phyloP scores from a whole-genome alignment of 2,329 filamentous ascomycete species.

The Drechslera avenae region DNA sequence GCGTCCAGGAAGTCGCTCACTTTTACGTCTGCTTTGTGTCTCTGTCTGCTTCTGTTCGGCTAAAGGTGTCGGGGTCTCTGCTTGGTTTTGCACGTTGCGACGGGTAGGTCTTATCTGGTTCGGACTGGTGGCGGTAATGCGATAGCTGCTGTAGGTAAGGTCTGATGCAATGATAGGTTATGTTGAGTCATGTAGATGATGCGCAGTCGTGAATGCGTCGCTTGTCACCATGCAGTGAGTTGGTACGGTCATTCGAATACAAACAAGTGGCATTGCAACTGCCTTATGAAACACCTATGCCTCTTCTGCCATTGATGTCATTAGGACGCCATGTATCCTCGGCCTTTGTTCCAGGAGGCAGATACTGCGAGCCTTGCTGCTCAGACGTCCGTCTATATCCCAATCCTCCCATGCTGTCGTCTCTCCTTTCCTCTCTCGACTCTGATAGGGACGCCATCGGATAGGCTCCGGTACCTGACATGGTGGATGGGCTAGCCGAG shows the following conservation, averaged over 20 bases:
- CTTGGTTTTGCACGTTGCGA: slow-evolving; percentile 40
- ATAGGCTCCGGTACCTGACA: slow-evolving; percentile 42
- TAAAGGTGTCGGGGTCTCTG: slow-evolving; percentile 31
- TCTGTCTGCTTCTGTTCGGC: slow-evolving; percentile 33
- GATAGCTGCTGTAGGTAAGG: slow-evolving; percentile 36
- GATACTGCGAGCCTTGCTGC: slow-evolving; percentile 58
- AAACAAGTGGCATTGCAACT: slow-evolving; percentile 6
- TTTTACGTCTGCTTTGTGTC: slow-evolving; percentile 38
- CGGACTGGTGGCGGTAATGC: slow-evolving; percentile 36
- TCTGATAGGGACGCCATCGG: slow-evolving; percentile 31
- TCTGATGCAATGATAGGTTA: slow-evolving; percentile 24
- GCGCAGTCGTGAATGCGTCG: neutral
- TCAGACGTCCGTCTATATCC: slow-evolving; percentile 51
- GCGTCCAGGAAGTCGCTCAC: slow-evolving; percentile 44
- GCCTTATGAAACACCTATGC: slow-evolving; percentile 32
- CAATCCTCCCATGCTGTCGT: slow-evolving; percentile 59
- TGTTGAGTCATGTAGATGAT: slow-evolving; percentile 3
- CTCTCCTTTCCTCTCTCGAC: slow-evolving; percentile 60
- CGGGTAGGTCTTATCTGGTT: slow-evolving; percentile 24
- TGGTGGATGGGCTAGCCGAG: slow-evolving; percentile 50
- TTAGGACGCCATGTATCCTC: slow-evolving; percentile 75
- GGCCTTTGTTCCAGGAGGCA: slow-evolving; percentile 80
- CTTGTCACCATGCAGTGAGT: neutral
- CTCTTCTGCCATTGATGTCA: slow-evolving; percentile 28
- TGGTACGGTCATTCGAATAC: neutral